Evolutionary conservation across 495 filamentous ascomycete species (phyloP).

Genomic region (Lasiosphaeria hispida): DNA sequence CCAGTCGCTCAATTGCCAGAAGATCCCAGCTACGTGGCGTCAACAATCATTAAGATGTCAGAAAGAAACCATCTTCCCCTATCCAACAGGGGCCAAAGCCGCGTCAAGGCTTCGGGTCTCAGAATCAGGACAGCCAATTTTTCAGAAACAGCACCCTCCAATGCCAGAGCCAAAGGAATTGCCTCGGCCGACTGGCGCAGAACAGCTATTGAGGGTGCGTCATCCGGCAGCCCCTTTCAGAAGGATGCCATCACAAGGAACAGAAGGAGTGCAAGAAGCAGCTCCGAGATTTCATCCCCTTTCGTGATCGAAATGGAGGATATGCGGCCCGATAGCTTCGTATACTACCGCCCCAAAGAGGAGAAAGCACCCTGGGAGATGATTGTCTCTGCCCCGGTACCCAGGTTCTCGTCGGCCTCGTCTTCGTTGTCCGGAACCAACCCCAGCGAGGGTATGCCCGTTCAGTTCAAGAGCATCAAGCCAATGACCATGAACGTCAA

Average conservation of each 20-base stretch:
- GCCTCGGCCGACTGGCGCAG: slow-evolving; percentile 32
- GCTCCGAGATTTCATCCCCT: background rate
- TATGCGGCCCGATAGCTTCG: background rate
- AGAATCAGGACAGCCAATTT: slow-evolving; percentile 15
- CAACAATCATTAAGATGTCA: slow-evolving; percentile 13
- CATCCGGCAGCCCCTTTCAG: background rate
- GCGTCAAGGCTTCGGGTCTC: slow-evolving; percentile 12
- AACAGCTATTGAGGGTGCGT: slow-evolving; percentile 12
- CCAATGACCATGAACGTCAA: slow-evolving; percentile 23
- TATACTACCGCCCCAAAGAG: slow-evolving; percentile 12
- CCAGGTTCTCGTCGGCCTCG: background rate
- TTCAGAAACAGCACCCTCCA: slow-evolving; percentile 8
- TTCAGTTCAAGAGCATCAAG: slow-evolving; percentile 20
- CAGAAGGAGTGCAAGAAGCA: slow-evolving; percentile 9
- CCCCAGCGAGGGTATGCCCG: slow-evolving; percentile 6
- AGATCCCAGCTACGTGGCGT: no score
- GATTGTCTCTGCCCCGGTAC: slow-evolving; percentile 20
- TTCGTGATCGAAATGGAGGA: slow-evolving; percentile 14
- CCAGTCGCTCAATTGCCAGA: background rate
- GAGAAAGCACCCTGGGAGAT: slow-evolving; percentile 22
- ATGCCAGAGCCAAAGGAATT: slow-evolving; percentile 22
- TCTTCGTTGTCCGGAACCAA: background rate
- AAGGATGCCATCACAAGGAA: background rate
- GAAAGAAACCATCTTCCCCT: slow-evolving; percentile 1
- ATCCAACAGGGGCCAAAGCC: slow-evolving; percentile 7